Base-by-base conservation (phyloP, 2,329 filamentous ascomycete genomes). In the Ascochyta viciae-villosae region DNA sequence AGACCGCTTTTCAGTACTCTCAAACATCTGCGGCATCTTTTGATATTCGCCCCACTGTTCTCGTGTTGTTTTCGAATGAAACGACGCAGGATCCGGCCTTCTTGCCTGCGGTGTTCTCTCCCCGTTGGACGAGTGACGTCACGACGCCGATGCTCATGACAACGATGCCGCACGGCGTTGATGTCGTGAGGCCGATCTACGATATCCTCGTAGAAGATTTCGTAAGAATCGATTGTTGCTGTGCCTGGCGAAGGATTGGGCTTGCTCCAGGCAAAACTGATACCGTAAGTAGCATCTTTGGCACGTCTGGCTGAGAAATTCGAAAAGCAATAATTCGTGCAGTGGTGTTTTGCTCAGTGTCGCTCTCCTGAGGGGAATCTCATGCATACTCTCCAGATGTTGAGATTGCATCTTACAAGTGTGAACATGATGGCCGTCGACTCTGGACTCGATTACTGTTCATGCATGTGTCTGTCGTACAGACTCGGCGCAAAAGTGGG, bases 31-130 rank as follows among this genome's bases (percentile, higher is more conserved):
- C 34, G 44, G 49, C 19, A 44, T 48, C 48, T 48, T 49, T 48
- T 16, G 49, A 45, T 40, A 26, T 45, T 40, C 26, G 54, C 26
- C 39, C 54, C 54, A 57, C 54, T 49, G 35, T 57, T 45, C 16
- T 39, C 38, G 39, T 27, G 54, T 19, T 31, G 8, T 34, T 48
- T 51, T 48, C 42, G 42, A 38, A 38, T 50, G 19, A 47, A 42
- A 47, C 8, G 22, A 27, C 13, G 26, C 38, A 51, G 26, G 38
- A 19, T 22, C 26, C 43, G 53, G 47, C 16, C 22, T 55, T 55
- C 53, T 55, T 35, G 35, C 47, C 53, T 47, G 37, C 42, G 48
- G 42, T 34, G 42, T 51, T 56, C 43, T 40, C 39, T 29, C 38
- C 52, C 47, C 24, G 38, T 35, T 39, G 16, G 13, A 42, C 10